A percentile compares a stretch with the other conserved stretches of the same genome.
phyloP scores from a whole-genome alignment of 2,329 filamentous ascomycete genomes.

The Botrytis deweyae region DNA sequence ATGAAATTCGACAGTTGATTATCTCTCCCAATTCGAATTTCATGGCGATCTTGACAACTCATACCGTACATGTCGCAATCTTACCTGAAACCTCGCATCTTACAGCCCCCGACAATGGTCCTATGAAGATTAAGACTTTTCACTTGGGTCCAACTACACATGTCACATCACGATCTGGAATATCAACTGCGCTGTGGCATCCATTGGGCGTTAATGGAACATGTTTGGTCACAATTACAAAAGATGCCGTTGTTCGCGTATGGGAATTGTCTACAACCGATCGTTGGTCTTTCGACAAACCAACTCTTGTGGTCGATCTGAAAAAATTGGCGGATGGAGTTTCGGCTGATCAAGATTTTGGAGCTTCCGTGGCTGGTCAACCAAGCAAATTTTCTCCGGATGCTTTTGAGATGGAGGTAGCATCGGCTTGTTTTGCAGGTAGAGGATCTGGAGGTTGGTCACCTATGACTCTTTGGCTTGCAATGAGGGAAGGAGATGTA shows the following conservation, averaged over 20 bases:
- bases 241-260: slow-evolving; percentile 81
- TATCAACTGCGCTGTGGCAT: slow-evolving; percentile 87
- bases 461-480: slow-evolving; percentile 93
- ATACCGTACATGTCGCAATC: slow-evolving; percentile 85
- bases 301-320: slow-evolving; percentile 80
- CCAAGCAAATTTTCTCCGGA: slow-evolving; percentile 87
- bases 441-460: slow-evolving; percentile 80
- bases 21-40: slow-evolving; percentile 81
- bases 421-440: slow-evolving; percentile 75
- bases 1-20: slow-evolving; percentile 79
- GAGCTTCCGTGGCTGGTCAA: slow-evolving; percentile 69
- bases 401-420: slow-evolving; percentile 89
- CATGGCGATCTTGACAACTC: slow-evolving; percentile 80
- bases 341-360: slow-evolving; percentile 78
- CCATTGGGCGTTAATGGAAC: slow-evolving; percentile 80
- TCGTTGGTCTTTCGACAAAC: slow-evolving; percentile 82
- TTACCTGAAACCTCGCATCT: slow-evolving; percentile 79
- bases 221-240: slow-evolving; percentile 83
- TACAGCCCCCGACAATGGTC: slow-evolving; percentile 62
- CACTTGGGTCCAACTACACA: slow-evolving; percentile 92
- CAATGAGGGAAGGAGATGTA: slow-evolving; percentile 90
- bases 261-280: slow-evolving; percentile 88
- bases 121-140: slow-evolving; percentile 80
- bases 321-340: slow-evolving; percentile 85
- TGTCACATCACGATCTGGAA: slow-evolving; percentile 77